phyloP scores from a whole-genome alignment of 2,329 filamentous ascomycete species.

The Hypocreales sp. region DNA sequence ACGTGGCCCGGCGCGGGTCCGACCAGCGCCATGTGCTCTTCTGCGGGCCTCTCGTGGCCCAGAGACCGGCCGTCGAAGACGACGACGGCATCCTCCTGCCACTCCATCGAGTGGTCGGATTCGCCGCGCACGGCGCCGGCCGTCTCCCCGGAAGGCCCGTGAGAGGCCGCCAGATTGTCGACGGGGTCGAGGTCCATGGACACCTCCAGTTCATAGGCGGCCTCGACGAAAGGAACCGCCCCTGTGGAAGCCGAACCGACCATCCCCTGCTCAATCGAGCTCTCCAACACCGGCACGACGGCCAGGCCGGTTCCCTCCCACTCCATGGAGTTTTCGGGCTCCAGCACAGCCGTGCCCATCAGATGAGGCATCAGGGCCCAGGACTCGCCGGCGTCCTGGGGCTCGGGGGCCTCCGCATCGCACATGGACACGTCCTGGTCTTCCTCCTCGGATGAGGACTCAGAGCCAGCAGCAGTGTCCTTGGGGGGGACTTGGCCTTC shows the following conservation, averaged over 20 bases:
- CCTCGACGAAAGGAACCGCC: not conserved
- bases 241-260: too few relatives aligned
- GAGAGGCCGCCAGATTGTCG: not conserved
- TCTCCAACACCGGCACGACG: too few relatives aligned
- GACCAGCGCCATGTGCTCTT: not conserved
- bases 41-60: not conserved
- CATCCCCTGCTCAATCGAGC: too few relatives aligned
- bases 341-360: conserved; percentile 1
- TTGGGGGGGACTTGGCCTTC: too few relatives aligned
- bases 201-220: not conserved
- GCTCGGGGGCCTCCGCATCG: not conserved
- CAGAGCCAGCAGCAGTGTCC: not conserved
- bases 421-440: not conserved
- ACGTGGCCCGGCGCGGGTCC: too few relatives aligned
- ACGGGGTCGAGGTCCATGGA: conserved; percentile 1
- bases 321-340: conserved; percentile 1
- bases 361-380: not conserved
- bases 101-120: not conserved
- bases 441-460: not conserved
- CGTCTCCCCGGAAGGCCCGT: not conserved
- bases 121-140: not conserved
- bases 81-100: not conserved
- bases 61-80: not conserved
- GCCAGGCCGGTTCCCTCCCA: not conserved
- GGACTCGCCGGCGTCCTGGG: not conserved